Evolutionary conservation across 1,284 basidiomycete genomes (phyloP).

Genomic region (Omphalotus olearius): DNA sequence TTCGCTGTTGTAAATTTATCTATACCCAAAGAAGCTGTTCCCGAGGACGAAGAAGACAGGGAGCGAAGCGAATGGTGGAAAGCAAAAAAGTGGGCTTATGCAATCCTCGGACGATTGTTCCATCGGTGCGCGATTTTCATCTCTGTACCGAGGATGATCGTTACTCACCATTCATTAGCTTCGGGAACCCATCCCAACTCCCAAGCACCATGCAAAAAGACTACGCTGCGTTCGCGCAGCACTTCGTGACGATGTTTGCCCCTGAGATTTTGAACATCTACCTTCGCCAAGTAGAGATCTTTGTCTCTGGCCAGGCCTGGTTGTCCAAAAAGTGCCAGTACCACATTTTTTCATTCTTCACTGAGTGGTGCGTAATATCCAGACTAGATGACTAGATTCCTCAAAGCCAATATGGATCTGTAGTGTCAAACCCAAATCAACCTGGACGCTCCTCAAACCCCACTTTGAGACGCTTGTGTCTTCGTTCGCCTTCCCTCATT

Average conservation of each 20-base stretch:
- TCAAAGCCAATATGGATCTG: background rate
- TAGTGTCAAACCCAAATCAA: slow-evolving; percentile 86
- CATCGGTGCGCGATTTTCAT: slow-evolving; percentile 46
- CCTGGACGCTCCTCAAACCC: slow-evolving; percentile 81
- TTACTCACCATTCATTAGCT: slow-evolving; percentile 36
- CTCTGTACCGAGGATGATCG: background rate
- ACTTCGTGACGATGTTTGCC: slow-evolving; percentile 76
- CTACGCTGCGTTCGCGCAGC: slow-evolving; percentile 69
- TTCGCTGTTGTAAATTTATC: slow-evolving; percentile 71
- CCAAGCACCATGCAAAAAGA: slow-evolving; percentile 65
- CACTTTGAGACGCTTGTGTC: slow-evolving; percentile 73
- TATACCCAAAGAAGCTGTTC: slow-evolving; percentile 61
- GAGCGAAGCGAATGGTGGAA: slow-evolving; percentile 84
- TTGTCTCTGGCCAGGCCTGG: slow-evolving; percentile 70
- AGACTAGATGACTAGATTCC: slow-evolving; percentile 1
- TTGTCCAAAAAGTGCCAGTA: slow-evolving; percentile 79
- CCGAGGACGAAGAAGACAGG: slow-evolving; percentile 68
- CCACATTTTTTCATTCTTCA: slow-evolving; percentile 78
- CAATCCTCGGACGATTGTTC: slow-evolving; percentile 69
- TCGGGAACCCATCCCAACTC: slow-evolving; percentile 82
- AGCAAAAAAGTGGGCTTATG: slow-evolving; percentile 87
- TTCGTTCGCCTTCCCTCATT: slow-evolving; percentile 80
- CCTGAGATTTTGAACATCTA: slow-evolving; percentile 83
- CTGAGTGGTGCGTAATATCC: slow-evolving; percentile 65
- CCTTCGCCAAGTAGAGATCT: slow-evolving; percentile 71